These are phyloP conservation scores for Trapa bicornis DNA, from an alignment of 345 rosid genomes.

Conservation along the genomic window DNA sequence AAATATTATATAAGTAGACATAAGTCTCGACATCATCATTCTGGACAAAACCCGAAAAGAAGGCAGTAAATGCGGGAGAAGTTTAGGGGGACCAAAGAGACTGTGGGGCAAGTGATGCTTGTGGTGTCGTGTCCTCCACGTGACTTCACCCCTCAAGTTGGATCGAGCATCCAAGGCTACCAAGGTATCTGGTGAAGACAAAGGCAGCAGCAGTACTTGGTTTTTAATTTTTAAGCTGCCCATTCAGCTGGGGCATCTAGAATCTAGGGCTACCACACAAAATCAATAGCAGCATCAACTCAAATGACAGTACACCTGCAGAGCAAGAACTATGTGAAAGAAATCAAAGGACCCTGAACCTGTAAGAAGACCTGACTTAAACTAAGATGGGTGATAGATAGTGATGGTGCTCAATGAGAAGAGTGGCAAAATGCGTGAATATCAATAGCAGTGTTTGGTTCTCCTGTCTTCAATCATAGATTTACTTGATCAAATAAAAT, in stretches of 20 bases:
- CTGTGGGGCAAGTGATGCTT: too few species aligned
- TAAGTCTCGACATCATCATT: too few species aligned
- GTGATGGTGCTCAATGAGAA: constrained; percentile 19
- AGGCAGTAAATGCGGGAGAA: too few species aligned
- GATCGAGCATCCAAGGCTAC: constrained; percentile 15
- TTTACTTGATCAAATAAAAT: neutral
- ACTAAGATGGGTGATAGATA: constrained; percentile 21
- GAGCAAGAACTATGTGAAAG: neutral
- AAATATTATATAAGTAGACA: too few species aligned
- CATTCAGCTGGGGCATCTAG: constrained; percentile 11
- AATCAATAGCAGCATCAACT: neutral
- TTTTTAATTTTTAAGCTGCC: constrained; percentile 14
- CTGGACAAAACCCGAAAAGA: too few species aligned
- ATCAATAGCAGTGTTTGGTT: constrained; percentile 9
- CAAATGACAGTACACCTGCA: neutral
- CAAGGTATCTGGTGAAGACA: neutral
- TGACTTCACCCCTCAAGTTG: neutral
- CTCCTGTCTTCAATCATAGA: neutral
- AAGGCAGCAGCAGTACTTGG: constrained; percentile 3
- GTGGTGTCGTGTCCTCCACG: too few species aligned
- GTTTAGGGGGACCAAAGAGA: too few species aligned
- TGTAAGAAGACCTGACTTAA: constrained; percentile 9
- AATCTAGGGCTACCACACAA: neutral
- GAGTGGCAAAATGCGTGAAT: constrained; percentile 20
- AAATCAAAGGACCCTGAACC: neutral